Base-by-base conservation (phyloP, 1,139 yeast species). In the Lodderomyces metapsilosis region DNA sequence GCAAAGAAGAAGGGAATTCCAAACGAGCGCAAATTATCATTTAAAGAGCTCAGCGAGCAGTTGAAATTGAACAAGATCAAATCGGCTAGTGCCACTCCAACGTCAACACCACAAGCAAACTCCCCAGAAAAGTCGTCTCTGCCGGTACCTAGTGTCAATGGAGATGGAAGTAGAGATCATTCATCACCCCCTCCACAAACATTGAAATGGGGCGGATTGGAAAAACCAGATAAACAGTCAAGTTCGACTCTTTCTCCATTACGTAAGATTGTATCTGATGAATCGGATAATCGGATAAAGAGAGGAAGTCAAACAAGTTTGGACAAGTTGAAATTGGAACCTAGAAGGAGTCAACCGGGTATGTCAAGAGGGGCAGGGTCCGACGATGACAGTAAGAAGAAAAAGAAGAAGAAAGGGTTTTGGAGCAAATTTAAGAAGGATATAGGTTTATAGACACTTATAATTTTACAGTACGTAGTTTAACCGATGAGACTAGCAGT, bases 281-380 rank as follows among this genome's bases (percentile, higher is more conserved):
- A 46, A 34, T 43, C 35, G n/a, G 40, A 41, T 32, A 16, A 22
- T 12, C 27, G 32, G 28, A 21, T 12, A 10, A 36, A 20, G 13
- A 30, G 24, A 12, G 38, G 39, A 22, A 34, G 32, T 31, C 35
- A 39, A 32, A 22, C 28, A 10, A 23, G 38, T 7, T 15, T 37
- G n/a, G 66, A 56, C 17, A 59, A 69, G 15, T 74, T 71, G 2
- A 53, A 38, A 12, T 46, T 64, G 33, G 70, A 64, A 49, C 73
- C 76, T 1, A 51, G 58, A 24, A 66, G 65, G 44, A 68, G 75
- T 5, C 76, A 69, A 44, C 76, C 76, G 1, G 36, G 27, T 12
- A 22, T 22, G 27, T 20, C 36, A 7, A 23, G 27, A 17, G 36
- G 2, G 27, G 25, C 20, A 17, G 25, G 12, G 12, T 12, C 15